Base-by-base conservation (phyloP, 1,284 basidiomycete species). In the Meira miltonrushii region DNA sequence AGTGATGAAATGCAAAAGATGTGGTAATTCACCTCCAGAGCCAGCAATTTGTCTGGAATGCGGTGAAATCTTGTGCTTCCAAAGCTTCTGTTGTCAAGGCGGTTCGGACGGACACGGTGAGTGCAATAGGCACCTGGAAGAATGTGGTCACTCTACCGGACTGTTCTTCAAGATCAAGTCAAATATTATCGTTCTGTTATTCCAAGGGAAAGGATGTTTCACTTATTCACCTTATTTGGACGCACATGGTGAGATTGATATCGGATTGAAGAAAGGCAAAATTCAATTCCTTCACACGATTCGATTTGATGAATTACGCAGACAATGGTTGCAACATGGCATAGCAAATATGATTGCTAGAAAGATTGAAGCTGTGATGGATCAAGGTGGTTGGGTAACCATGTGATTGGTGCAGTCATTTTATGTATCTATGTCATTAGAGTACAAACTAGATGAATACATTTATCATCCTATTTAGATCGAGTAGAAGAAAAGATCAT, bases 41-140 rank as follows among this genome's bases (percentile, higher is more conserved):
- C 90, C 90, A 8, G 94, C 92, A 0, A 85, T 99, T 2, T 99
- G 94, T 78, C 79, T 97, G 61, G 83, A 93, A 54, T 99, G 95
- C 71, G 94, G 94, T 1, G 83, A 86, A 47, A 85, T 88, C 15
- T 86, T 90, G 8, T 98, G 95, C 76, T 85, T 93, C 80, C 90
- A 93, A 75, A 90, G 89, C 66, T 88, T 93, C 71, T 99, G 94
- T 75, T 99, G 94, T 78, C 83, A 84, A 67, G 89, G 92, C 68
- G 72, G 81, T 23, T 87, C 90, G 44, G 79, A 82, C 49, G 82
- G 81, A 44, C 81, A 84, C 55, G 80, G 83, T 65, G 95, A 99
- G 78, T 97, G 94, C 79, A 98, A 97, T 78, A 85, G 90, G 81
- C 95, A 98, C 78, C 89, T 88, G 67, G 84, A 91, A 83, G 88